A percentile compares a stretch with the other conserved stretches of the same genome.
Evolutionary conservation across 176 grass and related monocot species (phyloP).

Genomic region (Dactylis glomerata): DNA sequence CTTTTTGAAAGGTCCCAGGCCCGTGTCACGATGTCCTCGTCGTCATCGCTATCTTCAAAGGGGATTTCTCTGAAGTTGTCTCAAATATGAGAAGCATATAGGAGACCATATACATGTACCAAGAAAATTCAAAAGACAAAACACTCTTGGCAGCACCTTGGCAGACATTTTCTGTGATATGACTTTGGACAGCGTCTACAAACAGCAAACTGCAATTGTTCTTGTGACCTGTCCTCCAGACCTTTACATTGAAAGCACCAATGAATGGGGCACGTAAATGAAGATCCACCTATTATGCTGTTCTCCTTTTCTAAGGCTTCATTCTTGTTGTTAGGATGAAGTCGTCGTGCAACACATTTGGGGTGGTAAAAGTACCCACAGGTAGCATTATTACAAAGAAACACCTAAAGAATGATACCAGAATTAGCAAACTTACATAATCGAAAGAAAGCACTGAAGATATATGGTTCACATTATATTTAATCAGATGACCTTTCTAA

Average conservation of each 20-base stretch:
- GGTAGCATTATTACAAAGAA: slow-evolving; percentile 90
- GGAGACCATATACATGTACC: not conserved
- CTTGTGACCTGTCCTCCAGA: slow-evolving; percentile 62
- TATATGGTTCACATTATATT: not conserved
- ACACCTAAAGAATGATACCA: slow-evolving; percentile 55
- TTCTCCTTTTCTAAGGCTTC: slow-evolving; percentile 54
- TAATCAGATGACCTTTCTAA: slow-evolving; percentile 10
- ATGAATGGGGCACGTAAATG: slow-evolving; percentile 86
- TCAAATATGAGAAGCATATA: slow-evolving; percentile 18
- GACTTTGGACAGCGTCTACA: slow-evolving; percentile 91
- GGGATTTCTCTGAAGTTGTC: slow-evolving; percentile 48
- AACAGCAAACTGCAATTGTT: slow-evolving; percentile 71
- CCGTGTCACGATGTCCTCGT: slow-evolving; percentile 38
- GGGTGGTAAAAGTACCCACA: slow-evolving; percentile 97
- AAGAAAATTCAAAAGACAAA: slow-evolving; percentile 13
- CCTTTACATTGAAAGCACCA: slow-evolving; percentile 69
- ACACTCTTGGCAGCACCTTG: slow-evolving; percentile 43
- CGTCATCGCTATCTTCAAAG: slow-evolving; percentile 45
- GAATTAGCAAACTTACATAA: slow-evolving; percentile 27
- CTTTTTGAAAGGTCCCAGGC: slow-evolving; percentile 75
- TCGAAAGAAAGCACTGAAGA: not conserved
- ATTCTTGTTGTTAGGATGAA: slow-evolving; percentile 44
- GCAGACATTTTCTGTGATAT: slow-evolving; percentile 92
- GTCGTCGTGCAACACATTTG: slow-evolving; percentile 65
- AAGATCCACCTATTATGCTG: slow-evolving; percentile 55